Conservation (phyloP, 495 filamentous ascomycete genomes). For the Penicillium odoratum region DNA sequence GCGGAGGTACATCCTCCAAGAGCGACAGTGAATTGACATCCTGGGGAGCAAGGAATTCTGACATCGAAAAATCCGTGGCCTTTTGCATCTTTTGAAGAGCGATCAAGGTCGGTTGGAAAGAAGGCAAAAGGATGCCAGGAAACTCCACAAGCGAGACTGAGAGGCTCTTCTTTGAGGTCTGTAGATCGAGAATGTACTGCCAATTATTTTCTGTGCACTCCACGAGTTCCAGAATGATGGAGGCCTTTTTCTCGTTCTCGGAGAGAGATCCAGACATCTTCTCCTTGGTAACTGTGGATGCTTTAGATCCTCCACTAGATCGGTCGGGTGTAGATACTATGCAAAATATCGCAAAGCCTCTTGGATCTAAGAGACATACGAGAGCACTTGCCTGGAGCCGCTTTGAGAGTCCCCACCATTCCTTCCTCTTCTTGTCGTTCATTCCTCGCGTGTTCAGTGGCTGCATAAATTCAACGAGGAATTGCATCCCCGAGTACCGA, state of each 20-base stretch:
- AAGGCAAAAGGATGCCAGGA: constrained; percentile 7
- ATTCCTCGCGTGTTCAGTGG: neutral
- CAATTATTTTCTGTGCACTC: neutral
- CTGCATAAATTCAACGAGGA: constrained; percentile 3
- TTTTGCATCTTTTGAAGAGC: constrained; percentile 6
- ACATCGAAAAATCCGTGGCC: constrained; percentile 3
- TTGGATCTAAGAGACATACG: constrained; percentile 6
- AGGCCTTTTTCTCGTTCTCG: neutral
- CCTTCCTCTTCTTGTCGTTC: neutral
- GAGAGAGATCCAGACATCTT: neutral
- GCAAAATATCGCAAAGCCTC: constrained; percentile 5
- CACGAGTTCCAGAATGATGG: constrained; percentile 3
- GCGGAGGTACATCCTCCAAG: constrained; percentile 32
- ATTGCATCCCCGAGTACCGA: constrained; percentile 1
- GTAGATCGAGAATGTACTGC: constrained; percentile 1
- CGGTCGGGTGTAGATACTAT: neutral
- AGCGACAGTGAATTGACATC: neutral
- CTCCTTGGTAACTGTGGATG: neutral
- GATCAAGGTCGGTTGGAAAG: constrained; percentile 1
- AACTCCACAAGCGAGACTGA: constrained; percentile 7
- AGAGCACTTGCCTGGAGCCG: constrained; percentile 4
- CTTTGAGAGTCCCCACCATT: constrained; percentile 8
- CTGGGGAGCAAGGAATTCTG: constrained; percentile 1
- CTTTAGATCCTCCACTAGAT: neutral
- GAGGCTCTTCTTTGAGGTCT: neutral